These are phyloP conservation scores for Yamadazyma sp. DNA, from an alignment of 1,139 yeast genomes.

Conservation along the genomic window DNA sequence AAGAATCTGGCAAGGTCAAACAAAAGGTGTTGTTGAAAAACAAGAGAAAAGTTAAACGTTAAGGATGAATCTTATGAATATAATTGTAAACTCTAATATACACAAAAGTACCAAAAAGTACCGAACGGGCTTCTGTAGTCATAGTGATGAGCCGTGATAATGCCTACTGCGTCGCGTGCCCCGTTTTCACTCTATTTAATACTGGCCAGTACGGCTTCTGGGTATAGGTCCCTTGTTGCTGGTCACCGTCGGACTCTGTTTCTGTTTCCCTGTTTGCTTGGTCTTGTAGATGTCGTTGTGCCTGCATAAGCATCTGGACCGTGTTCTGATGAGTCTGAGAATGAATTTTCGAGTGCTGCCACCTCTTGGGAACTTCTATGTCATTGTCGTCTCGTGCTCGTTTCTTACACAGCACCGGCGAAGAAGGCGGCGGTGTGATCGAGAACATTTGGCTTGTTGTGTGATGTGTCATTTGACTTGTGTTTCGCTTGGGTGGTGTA, in stretches of 20 bases:
- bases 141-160: too few relatives aligned
- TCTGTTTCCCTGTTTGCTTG: slow-evolving; percentile 2
- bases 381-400: slow-evolving; percentile 11
- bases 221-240: slow-evolving; percentile 11
- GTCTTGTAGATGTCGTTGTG: slow-evolving; percentile 17
- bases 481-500: too few relatives aligned
- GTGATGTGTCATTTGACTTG: too few relatives aligned
- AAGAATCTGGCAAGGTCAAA: slow-evolving; percentile 44
- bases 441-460: slow-evolving; percentile 2
- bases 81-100: slow-evolving; percentile 13
- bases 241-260: slow-evolving; percentile 2
- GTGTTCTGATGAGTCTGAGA: slow-evolving; percentile 32
- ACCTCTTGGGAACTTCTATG: slow-evolving; percentile 16
- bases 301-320: slow-evolving; percentile 30
- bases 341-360: slow-evolving; percentile 29
- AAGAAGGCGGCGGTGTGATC: slow-evolving; percentile 11
- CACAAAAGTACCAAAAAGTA: slow-evolving; percentile 2
- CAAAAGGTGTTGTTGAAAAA: slow-evolving; percentile 79
- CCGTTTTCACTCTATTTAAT: slow-evolving; percentile 7
- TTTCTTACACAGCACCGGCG: slow-evolving; percentile 11
- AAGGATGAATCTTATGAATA: slow-evolving; percentile 13
- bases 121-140: too few relatives aligned
- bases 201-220: slow-evolving; percentile 36
- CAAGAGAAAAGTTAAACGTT: slow-evolving; percentile 50
- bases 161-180: too few relatives aligned